These are phyloP conservation scores for Microsporum canis DNA, from an alignment of 2,329 filamentous ascomycete species.

Conservation along the genomic window DNA sequence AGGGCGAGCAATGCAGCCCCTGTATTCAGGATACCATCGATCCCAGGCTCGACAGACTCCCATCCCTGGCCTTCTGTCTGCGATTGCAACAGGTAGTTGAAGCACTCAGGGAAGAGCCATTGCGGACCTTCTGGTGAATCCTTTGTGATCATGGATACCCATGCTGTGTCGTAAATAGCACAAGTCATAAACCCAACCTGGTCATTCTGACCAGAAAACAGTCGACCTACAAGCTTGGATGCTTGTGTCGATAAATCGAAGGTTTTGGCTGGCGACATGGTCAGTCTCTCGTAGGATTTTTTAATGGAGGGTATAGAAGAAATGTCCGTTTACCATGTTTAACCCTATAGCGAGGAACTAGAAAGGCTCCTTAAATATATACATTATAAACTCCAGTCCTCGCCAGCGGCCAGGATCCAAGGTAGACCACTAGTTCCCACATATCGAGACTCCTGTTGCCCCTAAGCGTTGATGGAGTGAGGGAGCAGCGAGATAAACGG, in stretches of 20 bases:
- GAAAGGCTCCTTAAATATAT: not conserved
- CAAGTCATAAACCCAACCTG: slow-evolving; percentile 20
- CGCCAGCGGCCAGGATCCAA: not conserved
- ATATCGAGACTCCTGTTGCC: not conserved
- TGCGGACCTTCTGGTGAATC: slow-evolving; percentile 9
- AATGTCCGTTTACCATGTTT: not conserved
- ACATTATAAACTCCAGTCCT: not conserved
- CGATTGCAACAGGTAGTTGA: slow-evolving; percentile 21
- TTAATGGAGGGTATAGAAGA: not conserved
- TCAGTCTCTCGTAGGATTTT: not conserved
- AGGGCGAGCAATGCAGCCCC: slow-evolving; percentile 25
- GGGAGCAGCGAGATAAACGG: not conserved
- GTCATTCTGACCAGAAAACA: not conserved
- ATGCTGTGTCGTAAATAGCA: slow-evolving; percentile 27
- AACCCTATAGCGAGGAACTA: not conserved
- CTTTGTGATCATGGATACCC: slow-evolving; percentile 24
- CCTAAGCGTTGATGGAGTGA: not conserved
- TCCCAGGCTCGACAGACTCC: slow-evolving; percentile 17
- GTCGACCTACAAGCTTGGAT: not conserved
- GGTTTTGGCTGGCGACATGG: not conserved
- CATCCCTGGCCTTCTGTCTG: slow-evolving; percentile 22
- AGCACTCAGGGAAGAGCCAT: slow-evolving; percentile 27
- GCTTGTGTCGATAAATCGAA: not conserved
- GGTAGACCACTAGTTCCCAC: not conserved
- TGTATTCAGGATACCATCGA: slow-evolving; percentile 28